These are phyloP conservation scores for Pseudonitzschia multiseries DNA, from an alignment of 108 stramenopile species.

Conservation along the genomic window DNA sequence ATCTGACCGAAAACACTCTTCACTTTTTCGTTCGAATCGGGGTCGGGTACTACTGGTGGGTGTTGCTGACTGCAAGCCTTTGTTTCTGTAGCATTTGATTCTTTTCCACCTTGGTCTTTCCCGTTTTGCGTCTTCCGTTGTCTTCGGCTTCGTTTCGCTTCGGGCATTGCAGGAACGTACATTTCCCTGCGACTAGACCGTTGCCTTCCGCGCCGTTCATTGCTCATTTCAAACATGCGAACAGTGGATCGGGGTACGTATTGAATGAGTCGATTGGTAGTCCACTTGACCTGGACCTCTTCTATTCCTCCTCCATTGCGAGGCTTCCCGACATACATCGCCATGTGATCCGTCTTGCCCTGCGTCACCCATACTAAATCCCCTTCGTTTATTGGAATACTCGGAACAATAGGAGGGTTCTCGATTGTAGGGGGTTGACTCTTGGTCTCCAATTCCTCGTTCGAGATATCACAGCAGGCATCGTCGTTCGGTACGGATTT, in stretches of 20 bases:
- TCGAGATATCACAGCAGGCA: not conserved
- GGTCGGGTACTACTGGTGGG: too few relatives aligned
- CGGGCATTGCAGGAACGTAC: too few relatives aligned
- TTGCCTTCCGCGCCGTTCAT: not conserved
- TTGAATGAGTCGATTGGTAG: not conserved
- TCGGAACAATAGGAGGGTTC: not conserved
- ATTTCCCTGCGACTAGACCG: not conserved
- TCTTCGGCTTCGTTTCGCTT: too few relatives aligned
- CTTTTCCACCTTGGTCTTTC: too few relatives aligned
- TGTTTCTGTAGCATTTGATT: too few relatives aligned
- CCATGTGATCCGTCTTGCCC: constrained; percentile 10
- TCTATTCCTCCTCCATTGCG: not conserved
- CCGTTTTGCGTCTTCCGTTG: too few relatives aligned
- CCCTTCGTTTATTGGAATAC: not conserved
- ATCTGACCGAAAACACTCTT: too few relatives aligned
- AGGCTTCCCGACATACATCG: not conserved
- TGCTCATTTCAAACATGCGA: not conserved
- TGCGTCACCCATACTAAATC: not conserved
- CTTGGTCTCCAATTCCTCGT: not conserved
- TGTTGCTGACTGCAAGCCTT: too few relatives aligned
- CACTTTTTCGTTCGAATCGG: too few relatives aligned
- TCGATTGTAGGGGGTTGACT: not conserved
- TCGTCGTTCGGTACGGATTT: not conserved
- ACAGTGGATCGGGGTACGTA: not conserved
- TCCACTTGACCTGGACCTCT: not conserved